Evolutionary conservation across 768 basidiomycete genomes (phyloP).

Genomic region (Lepiota subincarnata): DNA sequence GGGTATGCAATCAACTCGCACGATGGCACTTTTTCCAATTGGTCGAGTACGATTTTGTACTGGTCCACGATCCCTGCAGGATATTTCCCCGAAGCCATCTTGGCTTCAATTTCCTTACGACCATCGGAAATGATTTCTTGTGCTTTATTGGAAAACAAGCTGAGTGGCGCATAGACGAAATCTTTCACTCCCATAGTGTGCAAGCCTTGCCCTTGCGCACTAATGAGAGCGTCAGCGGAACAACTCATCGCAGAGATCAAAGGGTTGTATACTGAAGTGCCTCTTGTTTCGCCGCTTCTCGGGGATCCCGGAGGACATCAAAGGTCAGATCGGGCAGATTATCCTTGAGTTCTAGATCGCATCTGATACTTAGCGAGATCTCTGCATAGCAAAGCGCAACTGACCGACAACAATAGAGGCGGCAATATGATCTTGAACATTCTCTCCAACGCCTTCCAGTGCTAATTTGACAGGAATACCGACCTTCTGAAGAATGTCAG

Average conservation of each 20-base stretch:
- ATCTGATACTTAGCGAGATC: not conserved
- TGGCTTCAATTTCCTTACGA: not conserved
- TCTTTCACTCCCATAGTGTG: not conserved
- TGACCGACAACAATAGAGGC: not conserved
- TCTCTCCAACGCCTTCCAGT: conserved; percentile 16
- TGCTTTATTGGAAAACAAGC: not conserved
- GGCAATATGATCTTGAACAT: conserved; percentile 14
- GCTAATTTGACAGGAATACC: conserved; percentile 14
- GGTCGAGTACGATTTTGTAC: not conserved
- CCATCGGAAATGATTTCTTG: not conserved
- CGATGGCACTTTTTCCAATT: not conserved
- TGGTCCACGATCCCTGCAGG: not conserved
- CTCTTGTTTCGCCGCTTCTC: not conserved
- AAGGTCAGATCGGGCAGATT: not conserved
- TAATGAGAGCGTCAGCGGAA: not conserved
- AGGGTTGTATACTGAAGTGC: not conserved
- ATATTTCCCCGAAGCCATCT: not conserved
- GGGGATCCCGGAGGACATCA: not conserved
- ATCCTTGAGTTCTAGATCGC: not conserved
- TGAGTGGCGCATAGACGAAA: not conserved
- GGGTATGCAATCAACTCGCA: not conserved
- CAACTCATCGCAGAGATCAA: not conserved
- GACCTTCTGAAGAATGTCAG: conserved; percentile 9
- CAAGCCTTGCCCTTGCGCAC: not conserved
- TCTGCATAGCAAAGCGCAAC: not conserved